Conservation (phyloP, 495 filamentous ascomycete genomes). For the Penicillium psychrofluorescens region DNA sequence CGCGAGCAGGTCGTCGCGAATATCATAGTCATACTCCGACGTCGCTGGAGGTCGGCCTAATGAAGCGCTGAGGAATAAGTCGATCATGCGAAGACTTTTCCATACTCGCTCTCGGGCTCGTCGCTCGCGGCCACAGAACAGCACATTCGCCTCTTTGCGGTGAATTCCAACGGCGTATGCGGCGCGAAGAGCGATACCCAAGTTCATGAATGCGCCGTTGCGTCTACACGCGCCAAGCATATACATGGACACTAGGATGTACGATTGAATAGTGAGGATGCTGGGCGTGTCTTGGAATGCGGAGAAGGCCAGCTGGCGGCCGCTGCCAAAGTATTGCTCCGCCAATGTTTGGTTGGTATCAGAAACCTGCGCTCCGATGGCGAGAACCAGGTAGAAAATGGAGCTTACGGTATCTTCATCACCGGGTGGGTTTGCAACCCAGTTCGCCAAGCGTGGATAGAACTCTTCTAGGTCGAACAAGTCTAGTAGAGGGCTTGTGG, state of each 20-base stretch:
- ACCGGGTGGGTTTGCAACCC: conserved; percentile 34
- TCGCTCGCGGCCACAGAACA: conserved; percentile 44
- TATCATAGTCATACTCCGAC: conserved; percentile 51
- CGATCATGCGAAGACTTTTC: conserved; percentile 55
- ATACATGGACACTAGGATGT: conserved; percentile 52
- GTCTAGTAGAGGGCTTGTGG: conserved; percentile 34
- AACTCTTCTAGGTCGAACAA: conserved; percentile 31
- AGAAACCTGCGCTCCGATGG: conserved; percentile 52
- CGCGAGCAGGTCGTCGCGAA: conserved; percentile 22
- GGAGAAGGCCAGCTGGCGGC: conserved; percentile 46
- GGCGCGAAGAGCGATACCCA: conserved; percentile 48
- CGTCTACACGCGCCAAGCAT: conserved; percentile 55
- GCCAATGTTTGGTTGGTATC: conserved; percentile 35
- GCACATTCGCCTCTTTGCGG: conserved; percentile 51
- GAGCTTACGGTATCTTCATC: conserved; percentile 42
- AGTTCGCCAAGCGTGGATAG: conserved; percentile 29
- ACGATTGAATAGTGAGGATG: conserved; percentile 49
- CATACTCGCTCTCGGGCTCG: conserved; percentile 49
- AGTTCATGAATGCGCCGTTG: conserved; percentile 51
- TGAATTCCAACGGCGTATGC: conserved; percentile 56
- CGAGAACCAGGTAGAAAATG: conserved; percentile 52
- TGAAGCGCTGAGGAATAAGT: conserved; percentile 53
- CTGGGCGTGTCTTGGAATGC: conserved; percentile 49
- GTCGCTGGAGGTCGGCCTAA: conserved; percentile 54
- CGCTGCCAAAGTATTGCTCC: conserved; percentile 49